phyloP scores from a whole-genome alignment of 345 rosid genomes.

The Populus ilicifolia region DNA sequence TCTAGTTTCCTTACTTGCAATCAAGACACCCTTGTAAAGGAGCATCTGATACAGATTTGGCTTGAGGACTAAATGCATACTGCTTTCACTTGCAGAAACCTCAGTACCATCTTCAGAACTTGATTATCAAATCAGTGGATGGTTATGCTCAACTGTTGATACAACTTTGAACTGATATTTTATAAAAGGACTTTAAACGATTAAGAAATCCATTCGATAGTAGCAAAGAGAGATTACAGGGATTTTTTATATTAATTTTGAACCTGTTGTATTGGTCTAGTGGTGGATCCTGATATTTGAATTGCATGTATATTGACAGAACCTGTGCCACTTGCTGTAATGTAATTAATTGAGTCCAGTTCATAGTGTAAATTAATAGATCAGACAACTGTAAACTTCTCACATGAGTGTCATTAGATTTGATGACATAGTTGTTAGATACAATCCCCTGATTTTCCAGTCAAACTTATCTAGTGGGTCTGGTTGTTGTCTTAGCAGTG shows the following conservation, averaged over 20 bases:
- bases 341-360: not conserved
- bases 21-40: not conserved
- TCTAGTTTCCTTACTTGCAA: not conserved
- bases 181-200: no score
- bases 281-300: not conserved
- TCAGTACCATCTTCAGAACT: not conserved
- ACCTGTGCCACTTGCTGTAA: not conserved
- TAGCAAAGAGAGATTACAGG: not conserved
- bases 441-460: not conserved
- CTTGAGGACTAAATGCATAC: not conserved
- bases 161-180: no score
- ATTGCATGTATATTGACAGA: not conserved
- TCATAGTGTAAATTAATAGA: not conserved
- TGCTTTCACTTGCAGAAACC: not conserved
- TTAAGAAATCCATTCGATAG: not conserved
- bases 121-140: not conserved
- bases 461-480: not conserved
- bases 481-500: not conserved
- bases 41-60: not conserved
- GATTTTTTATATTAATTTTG: not conserved
- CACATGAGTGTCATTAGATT: not conserved
- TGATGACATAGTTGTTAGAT: not conserved
- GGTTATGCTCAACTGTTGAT: not conserved
- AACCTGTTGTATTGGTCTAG: not conserved
- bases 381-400: not conserved